Base-by-base conservation (phyloP, 2,329 filamentous ascomycete genomes). In the Parastagonospora avenae region DNA sequence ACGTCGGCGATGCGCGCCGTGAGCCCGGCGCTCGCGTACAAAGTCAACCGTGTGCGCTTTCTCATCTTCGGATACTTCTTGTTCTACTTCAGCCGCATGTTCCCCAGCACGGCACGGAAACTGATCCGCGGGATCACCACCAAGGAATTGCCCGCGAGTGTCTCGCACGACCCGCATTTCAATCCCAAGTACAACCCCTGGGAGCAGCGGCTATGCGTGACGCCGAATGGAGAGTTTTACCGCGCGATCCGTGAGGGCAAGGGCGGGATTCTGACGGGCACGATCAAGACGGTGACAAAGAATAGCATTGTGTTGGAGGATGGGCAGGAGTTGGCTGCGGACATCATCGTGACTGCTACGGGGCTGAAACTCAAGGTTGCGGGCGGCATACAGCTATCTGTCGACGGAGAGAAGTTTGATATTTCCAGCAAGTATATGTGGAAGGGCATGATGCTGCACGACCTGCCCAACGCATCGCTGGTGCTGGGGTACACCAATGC, bases 121-220 rank as follows among this genome's bases (percentile, higher is more conserved):
- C 29, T 81, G n/a, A 61, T 88, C 19, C 76, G 71, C 9, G 56
- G 60, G 3, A 66, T 62, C 10, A 79, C 82, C 31, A 66, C 71
- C 31, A 57, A 63, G n/a, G 72, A 77, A 40, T 75, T 90, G 0
- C 85, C 86, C 6, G 32, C 1, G 63, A 52, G 14, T 36, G 40
- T 38, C 14, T 60, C 15, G 55, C 57, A 8, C 38, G 67, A 74
- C 33, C 71, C 72, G 2, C 64, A 77, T 54, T 77, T 77, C 62
- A 71, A 70, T 1, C 76, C 76, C 1, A 59, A 47, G 11, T 78
- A 78, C 63, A 73, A 74, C 43, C 75, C 75, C 1, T 78, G 88
- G 78, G 80, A 90, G 38, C 90, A 93, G 68, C 82, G 90, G 0
- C 74, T 92, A 7, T 92, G 90, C 63, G 75, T 90, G 52, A 85